phyloP scores from a whole-genome alignment of 768 basidiomycete genomes.

The Boletus coccyginus region DNA sequence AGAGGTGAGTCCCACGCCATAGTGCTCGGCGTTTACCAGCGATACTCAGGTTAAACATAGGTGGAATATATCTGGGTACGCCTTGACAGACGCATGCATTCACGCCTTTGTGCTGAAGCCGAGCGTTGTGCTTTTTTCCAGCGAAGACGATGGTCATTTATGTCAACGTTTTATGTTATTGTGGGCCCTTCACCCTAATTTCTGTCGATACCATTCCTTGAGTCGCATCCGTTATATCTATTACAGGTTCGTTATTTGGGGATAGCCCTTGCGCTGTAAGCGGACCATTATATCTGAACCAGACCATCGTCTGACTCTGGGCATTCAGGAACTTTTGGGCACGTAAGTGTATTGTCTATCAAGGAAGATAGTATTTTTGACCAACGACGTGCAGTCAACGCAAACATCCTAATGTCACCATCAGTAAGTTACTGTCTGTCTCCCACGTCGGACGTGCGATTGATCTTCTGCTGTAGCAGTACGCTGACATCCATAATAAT shows the following conservation, averaged over 20 bases:
- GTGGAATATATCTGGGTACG: constrained; percentile 22
- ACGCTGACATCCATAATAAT: background rate
- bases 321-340: constrained; percentile 11
- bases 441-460: background rate
- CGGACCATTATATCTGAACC: background rate
- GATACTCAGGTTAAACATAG: constrained; percentile 4
- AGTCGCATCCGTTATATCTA: background rate
- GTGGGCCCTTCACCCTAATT: background rate
- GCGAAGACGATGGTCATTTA: constrained; percentile 9
- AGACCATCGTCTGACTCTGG: background rate
- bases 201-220: background rate
- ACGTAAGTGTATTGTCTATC: constrained; percentile 1
- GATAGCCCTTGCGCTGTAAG: constrained; percentile 17
- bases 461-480: constrained; percentile 3
- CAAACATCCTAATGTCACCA: constrained; percentile 16
- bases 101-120: background rate
- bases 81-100: background rate
- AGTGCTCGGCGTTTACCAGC: background rate
- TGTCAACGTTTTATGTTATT: constrained; percentile 18
- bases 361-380: background rate
- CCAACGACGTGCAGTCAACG: constrained; percentile 8
- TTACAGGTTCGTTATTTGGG: constrained; percentile 18
- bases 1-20: constrained; percentile 10
- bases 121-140: background rate
- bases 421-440: background rate